Conservation (phyloP, 306 rosid genomes). For the Nissolia schottii region DNA sequence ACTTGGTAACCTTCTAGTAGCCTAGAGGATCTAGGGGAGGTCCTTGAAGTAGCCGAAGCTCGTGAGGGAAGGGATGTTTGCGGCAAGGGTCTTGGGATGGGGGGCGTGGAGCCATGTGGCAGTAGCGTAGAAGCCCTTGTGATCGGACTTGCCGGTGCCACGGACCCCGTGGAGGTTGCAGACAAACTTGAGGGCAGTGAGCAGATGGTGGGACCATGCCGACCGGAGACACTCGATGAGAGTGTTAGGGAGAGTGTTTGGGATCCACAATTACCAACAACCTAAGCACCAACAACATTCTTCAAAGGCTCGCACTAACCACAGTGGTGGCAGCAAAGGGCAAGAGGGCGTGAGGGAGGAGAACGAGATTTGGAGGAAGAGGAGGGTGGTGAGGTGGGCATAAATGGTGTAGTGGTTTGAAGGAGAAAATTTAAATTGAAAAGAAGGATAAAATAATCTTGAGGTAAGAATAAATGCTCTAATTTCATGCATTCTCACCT, state of each 20-base stretch:
- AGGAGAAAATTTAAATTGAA: too few species aligned
- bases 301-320: too few species aligned
- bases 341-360: too few species aligned
- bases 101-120: conserved; percentile 50
- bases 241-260: not conserved
- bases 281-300: too few species aligned
- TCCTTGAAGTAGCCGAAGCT: conserved; percentile 69
- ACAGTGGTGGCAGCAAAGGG: too few species aligned
- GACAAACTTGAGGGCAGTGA: conserved; percentile 58
- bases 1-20: conserved; percentile 42
- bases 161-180: conserved; percentile 60
- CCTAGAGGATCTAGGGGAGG: conserved; percentile 66
- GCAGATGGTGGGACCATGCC: conserved; percentile 14
- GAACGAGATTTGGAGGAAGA: too few species aligned
- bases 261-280: too few species aligned
- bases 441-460: too few species aligned
- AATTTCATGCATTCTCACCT: too few species aligned
- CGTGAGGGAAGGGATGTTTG: conserved; percentile 45
- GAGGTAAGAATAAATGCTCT: too few species aligned
- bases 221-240: not conserved
- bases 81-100: conserved; percentile 62
- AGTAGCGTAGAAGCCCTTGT: conserved; percentile 37
- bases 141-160: conserved; percentile 64
- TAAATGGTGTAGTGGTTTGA: too few species aligned
- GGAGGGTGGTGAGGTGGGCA: too few species aligned